These are phyloP conservation scores for Spergularia azorica DNA, from an alignment of 179 eudicot species.

Conservation along the genomic window DNA sequence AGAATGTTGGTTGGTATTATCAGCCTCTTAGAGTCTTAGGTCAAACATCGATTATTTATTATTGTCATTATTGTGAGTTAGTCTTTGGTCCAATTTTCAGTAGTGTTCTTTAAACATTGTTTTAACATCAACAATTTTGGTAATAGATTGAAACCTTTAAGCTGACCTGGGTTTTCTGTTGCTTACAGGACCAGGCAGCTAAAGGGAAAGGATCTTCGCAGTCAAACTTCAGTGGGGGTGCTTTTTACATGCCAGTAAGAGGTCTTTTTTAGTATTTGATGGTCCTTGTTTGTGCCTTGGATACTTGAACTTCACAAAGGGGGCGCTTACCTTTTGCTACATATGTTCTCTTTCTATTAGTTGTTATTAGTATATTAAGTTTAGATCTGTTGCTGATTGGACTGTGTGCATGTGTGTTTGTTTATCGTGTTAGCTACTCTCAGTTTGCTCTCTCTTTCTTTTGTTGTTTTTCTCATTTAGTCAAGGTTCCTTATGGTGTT, in stretches of 20 bases:
- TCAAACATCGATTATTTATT: too few species aligned
- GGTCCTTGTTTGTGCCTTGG: not conserved
- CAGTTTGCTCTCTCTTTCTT: not conserved
- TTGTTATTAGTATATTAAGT: not conserved
- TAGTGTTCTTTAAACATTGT: too few species aligned
- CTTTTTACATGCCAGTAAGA: slow-evolving; percentile 65
- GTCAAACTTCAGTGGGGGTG: slow-evolving; percentile 55
- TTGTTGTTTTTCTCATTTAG: not conserved
- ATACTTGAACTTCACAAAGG: not conserved
- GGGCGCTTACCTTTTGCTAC: not conserved
- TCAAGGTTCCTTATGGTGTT: not conserved
- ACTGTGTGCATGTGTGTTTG: not conserved
- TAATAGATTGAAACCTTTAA: not conserved
- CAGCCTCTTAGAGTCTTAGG: too few species aligned
- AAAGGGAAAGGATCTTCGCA: slow-evolving; percentile 46
- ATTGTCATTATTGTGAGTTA: too few species aligned
- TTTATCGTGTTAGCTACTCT: too few species aligned
- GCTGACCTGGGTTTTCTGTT: not conserved
- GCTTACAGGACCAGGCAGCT: slow-evolving; percentile 41
- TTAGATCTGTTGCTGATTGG: not conserved
- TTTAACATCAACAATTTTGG: too few species aligned
- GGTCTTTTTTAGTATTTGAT: not conserved
- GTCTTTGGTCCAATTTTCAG: too few species aligned
- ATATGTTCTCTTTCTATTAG: too few species aligned
- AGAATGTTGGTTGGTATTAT: too few species aligned